Evolutionary conservation across 139 green algal species (phyloP).

Genomic region (Auxenochlorella pyrenoidosa): DNA sequence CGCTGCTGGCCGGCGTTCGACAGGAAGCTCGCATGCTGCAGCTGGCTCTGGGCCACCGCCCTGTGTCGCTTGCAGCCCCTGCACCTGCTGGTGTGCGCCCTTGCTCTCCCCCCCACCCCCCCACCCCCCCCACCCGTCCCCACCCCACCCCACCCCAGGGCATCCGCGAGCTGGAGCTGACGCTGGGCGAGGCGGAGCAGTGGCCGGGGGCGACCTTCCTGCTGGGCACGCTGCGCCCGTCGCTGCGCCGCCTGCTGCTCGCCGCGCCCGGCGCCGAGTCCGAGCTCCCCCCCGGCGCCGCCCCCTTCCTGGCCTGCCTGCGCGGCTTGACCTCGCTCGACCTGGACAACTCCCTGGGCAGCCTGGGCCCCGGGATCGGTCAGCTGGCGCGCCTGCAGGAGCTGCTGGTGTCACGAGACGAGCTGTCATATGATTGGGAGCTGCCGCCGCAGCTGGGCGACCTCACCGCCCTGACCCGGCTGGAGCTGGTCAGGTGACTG

Average conservation of each 20-base stretch:
- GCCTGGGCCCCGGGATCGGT: not conserved
- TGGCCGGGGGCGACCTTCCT: not conserved
- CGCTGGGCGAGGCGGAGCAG: not conserved
- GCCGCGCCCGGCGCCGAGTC: too few relatives aligned
- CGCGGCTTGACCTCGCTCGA: conserved; percentile 5
- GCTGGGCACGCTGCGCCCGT: conserved; percentile 8
- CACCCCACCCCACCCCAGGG: not conserved
- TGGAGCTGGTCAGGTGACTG: conserved; percentile 19
- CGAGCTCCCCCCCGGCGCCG: not conserved
- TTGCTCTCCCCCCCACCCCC: too few relatives aligned
- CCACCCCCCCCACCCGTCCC: too few relatives aligned
- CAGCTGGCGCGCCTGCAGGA: conserved; percentile 6
- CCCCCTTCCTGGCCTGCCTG: not conserved
- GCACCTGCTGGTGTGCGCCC: too few relatives aligned
- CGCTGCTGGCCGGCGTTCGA: too few relatives aligned
- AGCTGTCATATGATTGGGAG: not conserved
- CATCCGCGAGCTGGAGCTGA: conserved; percentile 4
- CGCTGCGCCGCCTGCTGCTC: not conserved
- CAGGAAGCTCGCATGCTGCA: too few relatives aligned
- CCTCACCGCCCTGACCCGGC: not conserved
- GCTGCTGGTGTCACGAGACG: conserved; percentile 5
- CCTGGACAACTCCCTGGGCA: not conserved
- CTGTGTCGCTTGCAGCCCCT: too few relatives aligned
- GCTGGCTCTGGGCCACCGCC: too few relatives aligned
- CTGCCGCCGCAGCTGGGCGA: not conserved